These are phyloP conservation scores for Penicillium brasilianum DNA, from an alignment of 2,329 filamentous ascomycete genomes.

Conservation along the genomic window DNA sequence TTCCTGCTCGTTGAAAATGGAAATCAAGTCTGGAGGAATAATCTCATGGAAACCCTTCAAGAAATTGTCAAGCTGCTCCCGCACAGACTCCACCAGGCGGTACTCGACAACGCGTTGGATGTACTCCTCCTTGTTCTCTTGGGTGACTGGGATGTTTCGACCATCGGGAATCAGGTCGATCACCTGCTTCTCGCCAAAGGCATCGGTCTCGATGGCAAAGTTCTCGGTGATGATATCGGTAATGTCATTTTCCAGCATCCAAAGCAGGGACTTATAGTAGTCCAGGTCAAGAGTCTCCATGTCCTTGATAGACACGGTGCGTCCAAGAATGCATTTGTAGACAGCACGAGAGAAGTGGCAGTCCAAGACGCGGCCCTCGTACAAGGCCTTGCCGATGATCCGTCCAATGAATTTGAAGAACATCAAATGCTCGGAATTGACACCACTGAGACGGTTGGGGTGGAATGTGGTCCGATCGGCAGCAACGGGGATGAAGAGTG, in stretches of 20 bases:
- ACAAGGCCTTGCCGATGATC: conserved; percentile 96
- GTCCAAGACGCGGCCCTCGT: conserved; percentile 92
- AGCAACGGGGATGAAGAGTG: conserved; percentile 92
- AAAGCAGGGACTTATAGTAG: conserved; percentile 97
- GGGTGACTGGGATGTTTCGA: conserved; percentile 88
- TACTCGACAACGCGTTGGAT: conserved; percentile 94
- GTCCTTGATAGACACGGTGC: conserved; percentile 95
- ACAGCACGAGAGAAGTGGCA: conserved; percentile 99
- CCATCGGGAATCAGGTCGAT: conserved; percentile 88
- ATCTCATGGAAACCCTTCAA: conserved; percentile 95
- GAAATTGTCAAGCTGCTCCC: conserved; percentile 93
- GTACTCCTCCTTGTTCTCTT: conserved; percentile 99
- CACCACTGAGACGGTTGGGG: conserved; percentile 88
- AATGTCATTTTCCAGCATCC: conserved; percentile 99
- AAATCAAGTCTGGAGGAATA: conserved; percentile 88
- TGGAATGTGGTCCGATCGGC: conserved; percentile 98
- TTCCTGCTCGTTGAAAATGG: conserved; percentile 98
- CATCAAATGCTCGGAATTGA: conserved; percentile 93
- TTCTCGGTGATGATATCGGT: conserved; percentile 97
- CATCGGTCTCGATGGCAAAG: conserved; percentile 91
- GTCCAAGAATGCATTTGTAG: conserved; percentile 96
- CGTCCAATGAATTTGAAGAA: conserved; percentile 99
- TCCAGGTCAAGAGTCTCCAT: conserved; percentile 99
- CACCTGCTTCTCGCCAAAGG: conserved; percentile 85
- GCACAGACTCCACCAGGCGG: conserved; percentile 86